Evolutionary conservation across 1,284 basidiomycete genomes (phyloP).

Genomic region (Cronartium ribicola): DNA sequence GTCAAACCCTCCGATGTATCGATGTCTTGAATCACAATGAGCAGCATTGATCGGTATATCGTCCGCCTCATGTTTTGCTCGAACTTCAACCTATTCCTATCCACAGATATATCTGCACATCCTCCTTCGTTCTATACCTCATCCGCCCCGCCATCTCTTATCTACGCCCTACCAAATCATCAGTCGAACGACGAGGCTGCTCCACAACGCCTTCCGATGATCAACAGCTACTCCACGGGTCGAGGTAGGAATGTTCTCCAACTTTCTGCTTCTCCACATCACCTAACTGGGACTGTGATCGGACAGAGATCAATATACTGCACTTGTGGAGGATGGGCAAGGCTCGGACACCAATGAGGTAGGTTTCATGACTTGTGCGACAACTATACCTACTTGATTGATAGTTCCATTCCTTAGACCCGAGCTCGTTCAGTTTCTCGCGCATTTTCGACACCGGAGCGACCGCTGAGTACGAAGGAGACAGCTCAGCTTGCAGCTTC

Average conservation of each 20-base stretch:
- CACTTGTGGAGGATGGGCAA: not conserved
- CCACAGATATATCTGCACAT: constrained; percentile 79
- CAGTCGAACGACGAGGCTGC: not conserved
- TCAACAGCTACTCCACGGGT: constrained; percentile 36
- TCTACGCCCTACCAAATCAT: constrained; percentile 46
- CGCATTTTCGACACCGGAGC: constrained; percentile 11
- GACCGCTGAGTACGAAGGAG: constrained; percentile 15
- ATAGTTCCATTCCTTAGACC: constrained; percentile 53
- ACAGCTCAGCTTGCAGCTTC: constrained; percentile 15
- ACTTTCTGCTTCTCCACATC: not conserved
- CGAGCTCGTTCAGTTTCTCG: constrained; percentile 43
- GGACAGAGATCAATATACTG: constrained; percentile 1
- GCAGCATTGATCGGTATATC: not conserved
- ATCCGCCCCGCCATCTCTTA: constrained; percentile 60
- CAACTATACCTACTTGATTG: not conserved
- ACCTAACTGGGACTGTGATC: not conserved
- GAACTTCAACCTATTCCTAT: constrained; percentile 34
- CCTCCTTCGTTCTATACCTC: constrained; percentile 83
- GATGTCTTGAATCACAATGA: not conserved
- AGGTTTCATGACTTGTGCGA: not conserved
- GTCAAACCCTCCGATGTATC: constrained; percentile 4
- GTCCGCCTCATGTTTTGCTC: not conserved
- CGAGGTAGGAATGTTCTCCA: constrained; percentile 36
- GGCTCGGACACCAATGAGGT: not conserved
- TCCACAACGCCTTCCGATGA: constrained; percentile 22